Conservation (phyloP, 1,284 basidiomycete genomes). For the Rhodotorula sp. region DNA sequence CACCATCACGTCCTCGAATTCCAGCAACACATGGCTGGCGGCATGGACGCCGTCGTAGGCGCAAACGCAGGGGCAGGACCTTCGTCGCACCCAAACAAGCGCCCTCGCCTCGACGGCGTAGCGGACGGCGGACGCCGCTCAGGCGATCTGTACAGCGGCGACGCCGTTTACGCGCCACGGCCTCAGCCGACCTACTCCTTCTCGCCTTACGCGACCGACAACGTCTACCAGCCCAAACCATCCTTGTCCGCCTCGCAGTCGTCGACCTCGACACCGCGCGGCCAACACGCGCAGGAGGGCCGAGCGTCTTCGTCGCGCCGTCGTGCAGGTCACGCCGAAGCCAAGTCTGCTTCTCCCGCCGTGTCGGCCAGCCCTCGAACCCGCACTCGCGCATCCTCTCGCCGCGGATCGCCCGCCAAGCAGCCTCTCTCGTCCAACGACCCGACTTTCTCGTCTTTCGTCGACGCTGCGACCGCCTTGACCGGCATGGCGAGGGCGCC, state of each 20-base stretch:
- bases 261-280: background rate
- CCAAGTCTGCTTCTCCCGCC: no score
- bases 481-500: slow-evolving; percentile 31
- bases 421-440: slow-evolving; percentile 28
- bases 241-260: background rate
- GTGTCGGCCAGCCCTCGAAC: no score
- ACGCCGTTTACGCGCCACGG: slow-evolving; percentile 6
- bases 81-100: background rate
- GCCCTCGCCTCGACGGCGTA: background rate
- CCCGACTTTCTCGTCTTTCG: slow-evolving; percentile 37
- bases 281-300: background rate
- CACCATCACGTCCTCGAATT: background rate
- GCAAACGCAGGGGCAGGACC: background rate
- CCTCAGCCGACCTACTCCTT: slow-evolving; percentile 1
- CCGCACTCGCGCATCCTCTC: background rate
- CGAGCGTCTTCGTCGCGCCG: background rate
- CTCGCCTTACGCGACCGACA: slow-evolving; percentile 27
- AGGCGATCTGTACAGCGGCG: slow-evolving; percentile 4
- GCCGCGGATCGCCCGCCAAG: background rate
- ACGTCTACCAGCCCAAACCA: slow-evolving; percentile 8
- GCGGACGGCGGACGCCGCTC: background rate
- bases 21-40: slow-evolving; percentile 1
- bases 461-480: slow-evolving; percentile 39
- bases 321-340: background rate
- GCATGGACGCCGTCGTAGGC: slow-evolving; percentile 12